phyloP scores from a whole-genome alignment of 2,329 filamentous ascomycete species.

The Furcasterigmium furcatum region DNA sequence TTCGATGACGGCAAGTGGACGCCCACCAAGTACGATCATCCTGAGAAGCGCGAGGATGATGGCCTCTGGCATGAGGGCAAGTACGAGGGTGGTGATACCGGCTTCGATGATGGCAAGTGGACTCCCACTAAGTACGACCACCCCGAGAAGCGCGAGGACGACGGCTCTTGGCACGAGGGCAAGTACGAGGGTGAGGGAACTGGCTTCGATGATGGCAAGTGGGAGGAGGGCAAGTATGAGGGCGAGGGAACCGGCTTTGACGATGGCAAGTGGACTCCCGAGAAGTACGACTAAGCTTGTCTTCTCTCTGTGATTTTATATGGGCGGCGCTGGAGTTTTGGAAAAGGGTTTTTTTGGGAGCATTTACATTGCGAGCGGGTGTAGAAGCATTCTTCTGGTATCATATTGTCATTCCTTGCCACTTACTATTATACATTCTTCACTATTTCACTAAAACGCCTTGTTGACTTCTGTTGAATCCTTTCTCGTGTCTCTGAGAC shows the following conservation, averaged over 20 bases:
- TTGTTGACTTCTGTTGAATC: too few species aligned
- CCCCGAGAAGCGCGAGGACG: constrained; percentile 5
- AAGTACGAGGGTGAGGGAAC: constrained; percentile 6
- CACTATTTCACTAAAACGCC: too few species aligned
- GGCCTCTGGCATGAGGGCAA: constrained; percentile 3
- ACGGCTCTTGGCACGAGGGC: constrained; percentile 5
- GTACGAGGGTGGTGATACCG: constrained; percentile 4
- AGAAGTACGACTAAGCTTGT: constrained; percentile 8
- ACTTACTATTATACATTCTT: too few species aligned
- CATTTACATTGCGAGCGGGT: too few species aligned
- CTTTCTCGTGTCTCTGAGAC: too few species aligned
- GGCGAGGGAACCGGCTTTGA: constrained; percentile 6
- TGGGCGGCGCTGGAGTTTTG: too few species aligned
- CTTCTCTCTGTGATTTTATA: too few species aligned
- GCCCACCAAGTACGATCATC: constrained; percentile 5
- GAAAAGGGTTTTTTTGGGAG: too few species aligned
- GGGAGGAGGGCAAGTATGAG: constrained; percentile 9
- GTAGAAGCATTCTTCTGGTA: too few species aligned
- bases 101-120: constrained; percentile 6
- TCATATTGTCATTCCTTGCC: too few species aligned
- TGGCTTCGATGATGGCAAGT: constrained; percentile 7
- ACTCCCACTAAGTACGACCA: constrained; percentile 1
- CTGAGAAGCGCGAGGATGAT: constrained; percentile 5
- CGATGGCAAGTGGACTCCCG: constrained; percentile 7
- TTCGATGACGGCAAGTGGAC: constrained; percentile 9